Evolutionary conservation across 2,329 filamentous ascomycete species (phyloP), one percentile per base, ranked within the genome.

Genomic region (Ascochyta pisi): DNA sequence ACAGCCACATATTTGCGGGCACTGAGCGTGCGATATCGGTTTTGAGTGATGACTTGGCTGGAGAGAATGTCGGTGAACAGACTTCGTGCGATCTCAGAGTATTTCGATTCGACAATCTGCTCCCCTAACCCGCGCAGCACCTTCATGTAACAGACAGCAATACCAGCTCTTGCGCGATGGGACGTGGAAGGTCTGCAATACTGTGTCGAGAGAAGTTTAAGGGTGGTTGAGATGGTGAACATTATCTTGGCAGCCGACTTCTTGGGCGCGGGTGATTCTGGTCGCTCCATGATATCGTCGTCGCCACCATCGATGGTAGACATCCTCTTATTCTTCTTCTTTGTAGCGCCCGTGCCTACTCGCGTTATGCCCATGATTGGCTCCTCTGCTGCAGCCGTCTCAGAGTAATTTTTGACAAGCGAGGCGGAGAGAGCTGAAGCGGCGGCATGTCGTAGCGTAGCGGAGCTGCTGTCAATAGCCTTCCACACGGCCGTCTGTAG

Each of bases 71-170:
- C 93, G 24, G 86, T 79, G 7, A 95, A 88, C 29, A 98, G 79
- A 71, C 92, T 91, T 60, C 90, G 88, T 4, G 93, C 85, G 61
- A 99, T 92, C 48, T 85, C 86, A 31, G 89, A 79, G 71, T 97
- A 99, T 66, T 91, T 89, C 40, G 84, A 82, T 75, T 97, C 92
- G 6, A 98, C 85, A n/a, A 89, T 83, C 61, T 86, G 89, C 70
- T 95, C 90, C 4, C 92, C 92, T 9, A 99, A 78, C 13, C 87
- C 86, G 62, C 86, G 87, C 45, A 98, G 81, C 8, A 96, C 83
- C 66, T 89, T 89, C 58, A 90, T 88, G 72, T 97, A 98, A 77
- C 92, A 96, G 9, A 96, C 83, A 6, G 91, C 90, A 49, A 99
- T 86, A 7, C 90, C 92, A 34, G 92, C 90, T 62, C 95, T 86